These are phyloP conservation scores for Heliamphora exappendiculata DNA, from an alignment of 148 eudicot genomes.

Conservation along the genomic window DNA sequence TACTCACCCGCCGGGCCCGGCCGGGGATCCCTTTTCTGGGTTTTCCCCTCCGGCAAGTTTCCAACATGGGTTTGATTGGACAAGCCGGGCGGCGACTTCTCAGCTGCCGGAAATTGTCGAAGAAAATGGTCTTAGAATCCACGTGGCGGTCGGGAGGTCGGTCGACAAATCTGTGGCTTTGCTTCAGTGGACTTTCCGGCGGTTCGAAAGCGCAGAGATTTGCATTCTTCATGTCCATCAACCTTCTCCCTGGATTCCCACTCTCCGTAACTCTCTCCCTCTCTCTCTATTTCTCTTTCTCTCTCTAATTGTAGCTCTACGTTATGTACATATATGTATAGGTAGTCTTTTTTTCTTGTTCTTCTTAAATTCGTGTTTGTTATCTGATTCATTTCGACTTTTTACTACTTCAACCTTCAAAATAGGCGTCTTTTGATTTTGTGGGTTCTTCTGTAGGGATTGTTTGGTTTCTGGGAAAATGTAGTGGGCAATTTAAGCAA, in stretches of 20 bases:
- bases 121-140: conserved; percentile 34
- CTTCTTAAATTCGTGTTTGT: background rate
- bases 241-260: conserved; percentile 76
- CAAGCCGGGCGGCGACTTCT: conserved; percentile 10
- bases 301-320: background rate
- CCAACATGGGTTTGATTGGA: conserved; percentile 19
- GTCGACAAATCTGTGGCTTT: conserved; percentile 37
- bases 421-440: background rate
- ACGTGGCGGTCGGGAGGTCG: conserved; percentile 70
- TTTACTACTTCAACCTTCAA: background rate
- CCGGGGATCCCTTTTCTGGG: conserved; percentile 25
- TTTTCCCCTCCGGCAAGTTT: conserved; percentile 28
- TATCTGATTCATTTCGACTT: background rate
- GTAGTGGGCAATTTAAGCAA: background rate
- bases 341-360: background rate
- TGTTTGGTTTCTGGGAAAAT: conserved; percentile 5
- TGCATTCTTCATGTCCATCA: conserved; percentile 75
- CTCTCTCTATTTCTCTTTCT: background rate
- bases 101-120: conserved; percentile 20
- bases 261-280: conserved; percentile 44
- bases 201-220: conserved; percentile 31
- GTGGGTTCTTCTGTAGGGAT: background rate
- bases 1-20: conserved; percentile 17
- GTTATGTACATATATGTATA: background rate
- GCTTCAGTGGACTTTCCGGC: conserved; percentile 50